Conservation (phyloP, 129 eudicot species). For the Glebionis coronaria region DNA sequence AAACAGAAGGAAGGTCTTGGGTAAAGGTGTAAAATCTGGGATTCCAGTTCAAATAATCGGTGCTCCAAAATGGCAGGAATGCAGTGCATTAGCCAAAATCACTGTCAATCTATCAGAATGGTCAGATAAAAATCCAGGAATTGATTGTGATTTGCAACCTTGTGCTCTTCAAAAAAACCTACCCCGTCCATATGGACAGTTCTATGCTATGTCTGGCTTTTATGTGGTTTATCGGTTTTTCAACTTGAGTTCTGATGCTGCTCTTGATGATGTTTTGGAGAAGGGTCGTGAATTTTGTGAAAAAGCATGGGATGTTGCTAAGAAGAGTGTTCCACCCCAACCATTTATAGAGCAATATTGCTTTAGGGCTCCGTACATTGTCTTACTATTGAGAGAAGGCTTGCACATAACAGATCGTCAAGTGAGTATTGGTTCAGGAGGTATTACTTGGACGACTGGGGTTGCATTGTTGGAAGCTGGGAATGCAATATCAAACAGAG, state of each 20-base stretch:
- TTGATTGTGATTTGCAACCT: constrained; percentile 88
- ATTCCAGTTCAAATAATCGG: constrained; percentile 62
- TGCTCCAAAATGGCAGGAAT: constrained; percentile 85
- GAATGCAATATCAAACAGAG: constrained; percentile 49
- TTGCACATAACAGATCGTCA: constrained; percentile 81
- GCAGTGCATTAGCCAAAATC: constrained; percentile 68
- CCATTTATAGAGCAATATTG: constrained; percentile 97
- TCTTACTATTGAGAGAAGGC: constrained; percentile 80
- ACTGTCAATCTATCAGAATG: constrained; percentile 92
- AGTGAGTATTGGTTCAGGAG: constrained; percentile 83
- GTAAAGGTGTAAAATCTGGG: constrained; percentile 56
- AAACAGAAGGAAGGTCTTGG: constrained; percentile 26
- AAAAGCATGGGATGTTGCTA: constrained; percentile 77
- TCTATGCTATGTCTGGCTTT: constrained; percentile 94
- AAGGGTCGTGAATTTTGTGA: constrained; percentile 85
- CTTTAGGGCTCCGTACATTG: constrained; percentile 93
- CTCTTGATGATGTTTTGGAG: constrained; percentile 78
- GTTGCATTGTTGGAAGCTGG: constrained; percentile 97
- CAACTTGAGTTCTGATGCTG: constrained; percentile 77
- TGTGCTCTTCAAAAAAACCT: constrained; percentile 72
- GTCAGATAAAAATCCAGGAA: constrained; percentile 58
- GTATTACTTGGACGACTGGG: constrained; percentile 97
- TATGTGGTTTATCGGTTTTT: constrained; percentile 87
- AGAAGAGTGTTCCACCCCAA: constrained; percentile 82
- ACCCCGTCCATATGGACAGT: constrained; percentile 86